A percentile compares a stretch with the other conserved stretches of the same genome.
These are phyloP conservation scores for Chaetomium strumarium DNA, from an alignment of 2,329 filamentous ascomycete species.

Conservation along the genomic window DNA sequence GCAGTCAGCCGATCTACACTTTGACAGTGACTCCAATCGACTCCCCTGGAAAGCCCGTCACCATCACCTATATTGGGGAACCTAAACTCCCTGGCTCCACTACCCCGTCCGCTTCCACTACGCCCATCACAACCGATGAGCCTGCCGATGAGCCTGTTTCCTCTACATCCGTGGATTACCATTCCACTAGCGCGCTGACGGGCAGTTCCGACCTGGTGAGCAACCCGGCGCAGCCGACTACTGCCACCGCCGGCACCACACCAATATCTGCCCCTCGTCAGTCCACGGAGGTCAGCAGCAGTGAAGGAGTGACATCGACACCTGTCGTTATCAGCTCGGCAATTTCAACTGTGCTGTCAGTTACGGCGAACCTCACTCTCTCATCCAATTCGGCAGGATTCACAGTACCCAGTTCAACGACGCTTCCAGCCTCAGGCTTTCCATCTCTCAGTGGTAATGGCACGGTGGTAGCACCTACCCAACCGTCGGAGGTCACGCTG, in stretches of 20 bases:
- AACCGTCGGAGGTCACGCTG: not conserved
- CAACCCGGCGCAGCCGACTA: not conserved
- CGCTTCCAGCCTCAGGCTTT: not conserved
- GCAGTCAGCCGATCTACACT: no score
- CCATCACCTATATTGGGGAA: no score
- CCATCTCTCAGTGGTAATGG: not conserved
- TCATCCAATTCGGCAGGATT: not conserved
- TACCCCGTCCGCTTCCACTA: not conserved
- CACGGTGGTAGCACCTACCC: not conserved
- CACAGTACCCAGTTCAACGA: not conserved
- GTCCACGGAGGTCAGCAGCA: not conserved
- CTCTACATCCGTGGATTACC: not conserved
- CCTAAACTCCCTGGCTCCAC: no score
- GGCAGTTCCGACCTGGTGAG: not conserved
- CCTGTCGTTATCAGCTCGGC: not conserved
- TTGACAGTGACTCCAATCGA: no score
- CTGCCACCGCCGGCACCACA: not conserved
- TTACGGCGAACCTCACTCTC: slow-evolving; percentile 9
- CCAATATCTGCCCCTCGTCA: not conserved
- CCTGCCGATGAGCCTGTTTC: not conserved
- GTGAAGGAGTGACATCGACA: not conserved
- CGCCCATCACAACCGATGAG: not conserved
- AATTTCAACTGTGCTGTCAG: slow-evolving; percentile 10
- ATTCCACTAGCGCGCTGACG: not conserved
- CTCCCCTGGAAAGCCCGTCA: no score